phyloP scores from a whole-genome alignment of 1,139 yeast species.

The Yamadazyma atmosphaerica region DNA sequence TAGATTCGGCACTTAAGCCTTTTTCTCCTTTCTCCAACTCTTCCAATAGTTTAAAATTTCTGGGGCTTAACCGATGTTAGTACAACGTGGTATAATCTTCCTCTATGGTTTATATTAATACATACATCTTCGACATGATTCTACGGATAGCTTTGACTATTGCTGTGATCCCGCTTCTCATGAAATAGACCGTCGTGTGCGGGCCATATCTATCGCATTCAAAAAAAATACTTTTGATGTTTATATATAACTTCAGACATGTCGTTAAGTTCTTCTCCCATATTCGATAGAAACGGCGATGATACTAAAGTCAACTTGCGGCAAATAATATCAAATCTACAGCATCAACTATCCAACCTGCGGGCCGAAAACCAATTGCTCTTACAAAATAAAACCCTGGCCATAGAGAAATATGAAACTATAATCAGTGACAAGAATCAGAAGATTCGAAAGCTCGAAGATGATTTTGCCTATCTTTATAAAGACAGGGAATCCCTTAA shows the following conservation, averaged over 20 bases:
- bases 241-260: too few species aligned
- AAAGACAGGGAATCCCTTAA: slow-evolving; percentile 59
- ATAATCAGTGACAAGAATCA: slow-evolving; percentile 32
- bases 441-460: slow-evolving; percentile 39
- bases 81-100: too few species aligned
- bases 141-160: background rate
- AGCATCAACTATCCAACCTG: slow-evolving; percentile 19
- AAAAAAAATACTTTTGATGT: too few species aligned
- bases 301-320: slow-evolving; percentile 14
- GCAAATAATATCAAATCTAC: slow-evolving; percentile 26
- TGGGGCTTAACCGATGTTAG: slow-evolving; percentile 56
- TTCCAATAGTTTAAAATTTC: slow-evolving; percentile 90
- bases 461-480: slow-evolving; percentile 57
- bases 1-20: slow-evolving; percentile 94
- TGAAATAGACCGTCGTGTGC: background rate
- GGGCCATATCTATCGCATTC: background rate
- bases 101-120: background rate
- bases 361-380: slow-evolving; percentile 35
- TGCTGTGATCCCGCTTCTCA: background rate
- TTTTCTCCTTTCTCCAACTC: slow-evolving; percentile 98
- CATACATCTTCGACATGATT: slow-evolving; percentile 15
- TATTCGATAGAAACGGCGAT: slow-evolving; percentile 16
- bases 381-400: slow-evolving; percentile 32
- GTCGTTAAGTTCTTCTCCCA: slow-evolving; percentile 17
- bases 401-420: slow-evolving; percentile 29